A percentile compares a stretch with the other conserved stretches of the same genome.
These are phyloP conservation scores for Gossypium aridum DNA, from an alignment of 441 rosid species.

Conservation along the genomic window DNA sequence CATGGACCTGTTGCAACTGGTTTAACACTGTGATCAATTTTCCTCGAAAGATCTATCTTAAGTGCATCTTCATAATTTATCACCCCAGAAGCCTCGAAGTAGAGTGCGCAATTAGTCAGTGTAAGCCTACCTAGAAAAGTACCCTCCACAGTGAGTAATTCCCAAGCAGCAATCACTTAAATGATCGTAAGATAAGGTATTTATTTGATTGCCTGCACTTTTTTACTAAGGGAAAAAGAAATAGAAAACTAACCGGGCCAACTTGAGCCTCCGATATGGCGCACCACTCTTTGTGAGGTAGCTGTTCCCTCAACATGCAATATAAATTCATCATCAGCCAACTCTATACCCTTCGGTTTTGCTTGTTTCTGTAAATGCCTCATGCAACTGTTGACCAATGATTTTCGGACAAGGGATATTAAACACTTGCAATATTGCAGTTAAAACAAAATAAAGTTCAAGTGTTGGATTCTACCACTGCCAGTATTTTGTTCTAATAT, in stretches of 20 bases:
- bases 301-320: conserved; percentile 95
- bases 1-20: conserved; percentile 89
- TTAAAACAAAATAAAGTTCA: not conserved
- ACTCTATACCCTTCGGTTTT: conserved; percentile 57
- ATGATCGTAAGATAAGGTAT: not conserved
- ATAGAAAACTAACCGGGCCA: conserved; percentile 70
- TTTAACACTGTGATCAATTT: conserved; percentile 37
- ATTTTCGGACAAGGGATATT: not conserved
- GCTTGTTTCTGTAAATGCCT: conserved; percentile 73
- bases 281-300: conserved; percentile 72
- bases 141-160: not conserved
- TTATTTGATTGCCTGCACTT: not conserved
- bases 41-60: conserved; percentile 69
- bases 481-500: not conserved
- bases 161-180: not conserved
- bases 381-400: conserved; percentile 41
- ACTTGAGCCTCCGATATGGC: conserved; percentile 81
- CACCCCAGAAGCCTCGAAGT: conserved; percentile 82
- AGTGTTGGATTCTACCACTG: not conserved
- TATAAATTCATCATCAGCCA: conserved; percentile 80
- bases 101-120: conserved; percentile 81
- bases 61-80: conserved; percentile 73
- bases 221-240: not conserved
- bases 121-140: conserved; percentile 74
- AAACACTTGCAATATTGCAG: not conserved